Base-by-base conservation (phyloP, 768 basidiomycete genomes). In the Mycena rosella region DNA sequence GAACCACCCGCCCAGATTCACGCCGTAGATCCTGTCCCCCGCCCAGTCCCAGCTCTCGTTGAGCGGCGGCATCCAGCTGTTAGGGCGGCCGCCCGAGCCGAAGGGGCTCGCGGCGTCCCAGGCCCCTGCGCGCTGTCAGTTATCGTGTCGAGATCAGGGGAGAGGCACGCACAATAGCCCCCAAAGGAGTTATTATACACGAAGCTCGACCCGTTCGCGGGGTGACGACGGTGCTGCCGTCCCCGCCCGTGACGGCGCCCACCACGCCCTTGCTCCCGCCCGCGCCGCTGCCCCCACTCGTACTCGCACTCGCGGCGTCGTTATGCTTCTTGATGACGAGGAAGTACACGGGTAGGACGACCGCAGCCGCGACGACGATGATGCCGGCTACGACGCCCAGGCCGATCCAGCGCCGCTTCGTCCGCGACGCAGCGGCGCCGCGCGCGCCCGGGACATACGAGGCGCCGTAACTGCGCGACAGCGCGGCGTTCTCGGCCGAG, bases 81-180 rank as follows among this genome's bases (percentile, higher is more conserved):
- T 88, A 11, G 86, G 77, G 64, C 83, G 86, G 8, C 95, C 94
- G 47, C 85, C 82, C 75, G 91, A 88, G 80, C 90, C 90, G 82
- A 89, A 93, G 13, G 94, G 92, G 76, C 92, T 82, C 48, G 89
- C 83, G 17, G 90, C 88, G 78, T 94, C 88, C 36, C 67, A 42
- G 65, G 48, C 27, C 47, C 49, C 47, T 60, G 49, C 7, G 13
- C 9, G 6, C 20, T 7, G 47, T 27, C 27, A 27, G 26, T 48
- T 15, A 4, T n/a, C 26, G 26, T 4, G 24, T 1, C 14, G 29
- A 38, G 5, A 14, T 20, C 10, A 40, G 17, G 26, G 3, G 14
- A 51, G 8, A 17, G 30, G 6, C 14, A 56, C 62, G 22, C 54
- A 63, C 62, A 63, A 22, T 63, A 63, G 15, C 62, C 62, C 5